Conservation (phyloP, 2,329 filamentous ascomycete genomes). For the Colletotrichum orbiculare region DNA sequence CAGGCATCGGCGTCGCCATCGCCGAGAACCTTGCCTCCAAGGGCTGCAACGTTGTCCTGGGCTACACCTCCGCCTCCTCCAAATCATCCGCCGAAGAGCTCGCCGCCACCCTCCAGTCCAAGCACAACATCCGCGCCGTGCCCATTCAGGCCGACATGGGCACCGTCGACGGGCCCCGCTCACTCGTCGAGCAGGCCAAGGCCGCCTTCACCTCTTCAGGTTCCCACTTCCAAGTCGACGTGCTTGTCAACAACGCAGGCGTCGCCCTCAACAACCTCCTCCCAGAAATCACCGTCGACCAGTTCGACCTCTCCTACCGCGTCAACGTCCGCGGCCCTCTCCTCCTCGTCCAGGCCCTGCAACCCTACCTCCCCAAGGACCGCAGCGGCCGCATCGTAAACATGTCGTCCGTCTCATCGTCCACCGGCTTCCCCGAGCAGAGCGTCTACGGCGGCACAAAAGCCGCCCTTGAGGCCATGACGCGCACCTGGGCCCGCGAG, state of each 20-base stretch:
- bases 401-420: constrained; percentile 65
- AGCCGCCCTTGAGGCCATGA: constrained; percentile 69
- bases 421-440: constrained; percentile 64
- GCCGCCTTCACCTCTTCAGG: constrained; percentile 48
- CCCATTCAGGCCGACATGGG: constrained; percentile 79
- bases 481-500: constrained; percentile 68
- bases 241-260: constrained; percentile 90
- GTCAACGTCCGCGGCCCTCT: constrained; percentile 87
- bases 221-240: constrained; percentile 75
- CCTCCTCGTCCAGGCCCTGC: constrained; percentile 78
- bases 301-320: constrained; percentile 79
- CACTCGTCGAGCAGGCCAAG: constrained; percentile 68
- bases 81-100: constrained; percentile 65
- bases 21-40: constrained; percentile 78
- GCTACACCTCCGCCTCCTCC: constrained; percentile 68
- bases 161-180: constrained; percentile 67
- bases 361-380: constrained; percentile 76
- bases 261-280: constrained; percentile 73
- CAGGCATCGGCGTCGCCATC: constrained; percentile 76
- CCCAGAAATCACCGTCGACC: constrained; percentile 68
- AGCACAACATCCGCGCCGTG: constrained; percentile 70
- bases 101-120: constrained; percentile 65
- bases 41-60: constrained; percentile 75
- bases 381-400: constrained; percentile 69
- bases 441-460: constrained; percentile 69